Conservation (phyloP, 2,329 filamentous ascomycete species). For the Verticillium nonalfalfae region DNA sequence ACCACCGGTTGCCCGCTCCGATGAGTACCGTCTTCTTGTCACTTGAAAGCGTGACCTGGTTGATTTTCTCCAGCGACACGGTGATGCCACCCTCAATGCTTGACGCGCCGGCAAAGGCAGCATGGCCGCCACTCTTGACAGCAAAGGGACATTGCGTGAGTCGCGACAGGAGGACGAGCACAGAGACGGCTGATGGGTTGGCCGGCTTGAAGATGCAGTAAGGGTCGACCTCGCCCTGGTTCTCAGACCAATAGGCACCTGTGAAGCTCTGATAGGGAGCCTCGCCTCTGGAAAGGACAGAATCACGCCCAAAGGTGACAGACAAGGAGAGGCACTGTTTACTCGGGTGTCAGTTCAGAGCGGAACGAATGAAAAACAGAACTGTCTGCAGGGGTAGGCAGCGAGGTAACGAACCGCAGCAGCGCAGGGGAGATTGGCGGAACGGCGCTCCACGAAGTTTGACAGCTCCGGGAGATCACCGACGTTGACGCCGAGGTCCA, state of each 20-base stretch:
- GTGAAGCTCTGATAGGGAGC: slow-evolving; percentile 4
- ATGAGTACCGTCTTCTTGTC: slow-evolving; percentile 23
- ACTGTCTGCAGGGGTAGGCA: neutral
- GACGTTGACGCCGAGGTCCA: slow-evolving; percentile 9
- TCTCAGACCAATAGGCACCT: slow-evolving; percentile 7
- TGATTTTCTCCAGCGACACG: slow-evolving; percentile 28
- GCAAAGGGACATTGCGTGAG: slow-evolving; percentile 27
- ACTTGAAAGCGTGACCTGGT: slow-evolving; percentile 19
- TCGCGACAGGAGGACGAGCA: slow-evolving; percentile 16
- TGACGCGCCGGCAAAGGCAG: slow-evolving; percentile 30
- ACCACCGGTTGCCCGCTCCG: slow-evolving; percentile 31
- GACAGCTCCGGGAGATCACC: slow-evolving; percentile 5
- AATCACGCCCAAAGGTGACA: slow-evolving; percentile 3
- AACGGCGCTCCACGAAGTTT: neutral
- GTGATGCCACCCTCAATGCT: slow-evolving; percentile 26
- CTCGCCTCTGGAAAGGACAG: slow-evolving; percentile 3
- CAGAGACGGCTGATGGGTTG: slow-evolving; percentile 17
- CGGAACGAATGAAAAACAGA: too few species aligned
- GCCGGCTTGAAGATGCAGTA: slow-evolving; percentile 18
- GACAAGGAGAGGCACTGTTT: slow-evolving; percentile 7
- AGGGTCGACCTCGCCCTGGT: slow-evolving; percentile 9
- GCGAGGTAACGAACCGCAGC: slow-evolving; percentile 1
- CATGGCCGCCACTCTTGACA: slow-evolving; percentile 38
- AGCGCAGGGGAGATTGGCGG: neutral
- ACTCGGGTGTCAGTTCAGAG: neutral